Evolutionary conservation across 2,329 filamentous ascomycete genomes (phyloP).

Genomic region (Penicillium hesseltinei): DNA sequence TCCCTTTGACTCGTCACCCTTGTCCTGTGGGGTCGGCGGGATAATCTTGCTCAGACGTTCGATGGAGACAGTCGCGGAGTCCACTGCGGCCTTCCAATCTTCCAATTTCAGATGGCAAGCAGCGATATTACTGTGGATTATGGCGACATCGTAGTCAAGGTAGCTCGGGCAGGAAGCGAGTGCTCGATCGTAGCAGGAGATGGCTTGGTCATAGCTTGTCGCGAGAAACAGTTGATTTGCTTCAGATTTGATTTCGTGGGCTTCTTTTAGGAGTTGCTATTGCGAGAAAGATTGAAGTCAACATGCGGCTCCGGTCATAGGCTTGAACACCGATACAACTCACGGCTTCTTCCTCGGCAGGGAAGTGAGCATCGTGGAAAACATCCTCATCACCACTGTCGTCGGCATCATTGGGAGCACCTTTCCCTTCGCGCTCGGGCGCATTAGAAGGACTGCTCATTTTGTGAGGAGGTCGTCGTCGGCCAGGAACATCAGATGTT

Average conservation of each 20-base stretch:
- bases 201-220: slow-evolving; percentile 70
- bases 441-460: slow-evolving; percentile 17
- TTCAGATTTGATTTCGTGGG: slow-evolving; percentile 67
- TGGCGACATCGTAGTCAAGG: slow-evolving; percentile 81
- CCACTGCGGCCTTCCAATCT: slow-evolving; percentile 80
- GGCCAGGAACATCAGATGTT: slow-evolving; percentile 5
- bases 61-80: slow-evolving; percentile 69
- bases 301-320: slow-evolving; percentile 1
- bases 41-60: slow-evolving; percentile 67
- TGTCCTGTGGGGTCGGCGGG: slow-evolving; percentile 35
- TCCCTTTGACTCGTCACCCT: slow-evolving; percentile 22
- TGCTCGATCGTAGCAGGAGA: slow-evolving; percentile 79
- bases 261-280: slow-evolving; percentile 67
- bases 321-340: slow-evolving; percentile 18
- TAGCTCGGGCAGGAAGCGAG: slow-evolving; percentile 76
- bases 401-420: slow-evolving; percentile 19
- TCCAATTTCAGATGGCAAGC: slow-evolving; percentile 82
- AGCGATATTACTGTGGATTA: slow-evolving; percentile 83
- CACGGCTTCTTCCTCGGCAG: slow-evolving; percentile 49
- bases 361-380: slow-evolving; percentile 46
- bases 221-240: slow-evolving; percentile 79
- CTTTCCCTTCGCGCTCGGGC: slow-evolving; percentile 4
- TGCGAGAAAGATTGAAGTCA: slow-evolving; percentile 8
- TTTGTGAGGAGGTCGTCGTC: slow-evolving; percentile 17
- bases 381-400: slow-evolving; percentile 41